Percentiles rank a stretch among this genome's conserved stretches.
phyloP scores from a whole-genome alignment of 805 yeast species.

The Saccharomyces eubayanus region DNA sequence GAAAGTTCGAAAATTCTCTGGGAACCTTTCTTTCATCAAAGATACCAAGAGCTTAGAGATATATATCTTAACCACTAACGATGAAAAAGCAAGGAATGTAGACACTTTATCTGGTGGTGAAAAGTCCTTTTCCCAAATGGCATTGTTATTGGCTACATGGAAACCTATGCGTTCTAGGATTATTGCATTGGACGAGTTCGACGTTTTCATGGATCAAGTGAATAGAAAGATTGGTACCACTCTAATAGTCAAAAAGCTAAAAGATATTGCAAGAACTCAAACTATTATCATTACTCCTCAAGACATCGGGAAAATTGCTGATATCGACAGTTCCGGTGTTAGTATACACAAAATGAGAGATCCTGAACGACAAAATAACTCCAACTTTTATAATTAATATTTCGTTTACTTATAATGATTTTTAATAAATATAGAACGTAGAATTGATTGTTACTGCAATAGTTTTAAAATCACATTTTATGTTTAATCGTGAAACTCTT shows the following conservation, averaged over 20 bases:
- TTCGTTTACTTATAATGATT: not conserved
- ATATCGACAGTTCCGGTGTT: slow-evolving; percentile 53
- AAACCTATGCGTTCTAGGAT: slow-evolving; percentile 79
- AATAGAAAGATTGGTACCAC: slow-evolving; percentile 74
- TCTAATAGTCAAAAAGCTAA: slow-evolving; percentile 61
- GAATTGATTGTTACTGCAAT: not conserved
- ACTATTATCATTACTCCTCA: slow-evolving; percentile 92
- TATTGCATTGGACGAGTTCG: slow-evolving; percentile 91
- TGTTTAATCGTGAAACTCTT: not conserved
- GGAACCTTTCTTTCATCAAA: slow-evolving; percentile 59
- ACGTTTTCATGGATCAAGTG: slow-evolving; percentile 94
- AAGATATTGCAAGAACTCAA: slow-evolving; percentile 56
- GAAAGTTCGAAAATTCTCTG: slow-evolving; percentile 62
- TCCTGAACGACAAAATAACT: slow-evolving; percentile 30
- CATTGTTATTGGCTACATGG: slow-evolving; percentile 86
- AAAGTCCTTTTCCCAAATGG: slow-evolving; percentile 86
- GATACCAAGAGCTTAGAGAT: slow-evolving; percentile 43
- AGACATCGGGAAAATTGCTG: slow-evolving; percentile 59
- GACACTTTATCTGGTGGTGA: slow-evolving; percentile 94
- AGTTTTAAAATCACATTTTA: not conserved
- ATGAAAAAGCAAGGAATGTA: slow-evolving; percentile 54
- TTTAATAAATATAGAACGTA: not conserved
- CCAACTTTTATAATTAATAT: slow-evolving; percentile 9
- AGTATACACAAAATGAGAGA: slow-evolving; percentile 54
- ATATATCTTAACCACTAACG: slow-evolving; percentile 53